A percentile compares a stretch with the other conserved stretches of the same genome.
phyloP scores from a whole-genome alignment of 2,329 filamentous ascomycete species.

The Fusarium buxicola region DNA sequence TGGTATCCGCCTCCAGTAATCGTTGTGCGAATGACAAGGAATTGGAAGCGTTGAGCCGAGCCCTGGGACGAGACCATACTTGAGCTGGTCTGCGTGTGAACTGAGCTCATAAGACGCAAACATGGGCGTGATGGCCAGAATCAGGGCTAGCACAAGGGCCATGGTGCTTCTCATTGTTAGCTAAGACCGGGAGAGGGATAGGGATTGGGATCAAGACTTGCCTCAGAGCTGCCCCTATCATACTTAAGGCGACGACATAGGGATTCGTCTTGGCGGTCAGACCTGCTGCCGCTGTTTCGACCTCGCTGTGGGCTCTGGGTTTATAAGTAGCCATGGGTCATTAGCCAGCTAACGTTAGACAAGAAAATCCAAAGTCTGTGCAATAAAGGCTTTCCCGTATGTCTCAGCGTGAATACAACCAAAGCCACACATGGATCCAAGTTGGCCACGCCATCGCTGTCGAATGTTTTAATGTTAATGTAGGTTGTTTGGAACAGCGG shows the following conservation, averaged over 20 bases:
- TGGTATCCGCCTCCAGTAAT: conserved; percentile 74
- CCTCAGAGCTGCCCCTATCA: conserved; percentile 30
- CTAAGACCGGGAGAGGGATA: rapidly evolving
- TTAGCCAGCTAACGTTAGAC: not conserved
- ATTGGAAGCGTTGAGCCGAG: conserved; percentile 55
- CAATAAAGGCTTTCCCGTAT: too few species aligned
- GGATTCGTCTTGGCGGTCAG: conserved; percentile 8
- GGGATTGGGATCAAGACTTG: not conserved
- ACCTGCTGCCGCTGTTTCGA: not conserved
- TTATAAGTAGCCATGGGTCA: conserved; percentile 4
- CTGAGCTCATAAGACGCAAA: conserved; percentile 14
- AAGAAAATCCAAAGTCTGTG: too few species aligned
- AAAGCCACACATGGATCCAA: not conserved
- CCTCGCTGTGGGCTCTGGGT: not conserved
- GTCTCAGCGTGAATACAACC: too few species aligned
- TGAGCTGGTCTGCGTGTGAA: not conserved
- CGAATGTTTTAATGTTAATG: not conserved
- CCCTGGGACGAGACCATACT: not conserved
- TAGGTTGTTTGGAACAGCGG: not conserved
- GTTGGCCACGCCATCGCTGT: conserved; percentile 13
- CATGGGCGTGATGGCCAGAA: conserved; percentile 21
- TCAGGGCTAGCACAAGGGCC: conserved; percentile 19
- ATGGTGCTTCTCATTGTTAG: conserved; percentile 21
- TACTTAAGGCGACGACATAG: conserved; percentile 28
- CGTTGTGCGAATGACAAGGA: conserved; percentile 75